phyloP scores from a whole-genome alignment of 805 yeast genomes.

The Saturnispora halmiae region DNA sequence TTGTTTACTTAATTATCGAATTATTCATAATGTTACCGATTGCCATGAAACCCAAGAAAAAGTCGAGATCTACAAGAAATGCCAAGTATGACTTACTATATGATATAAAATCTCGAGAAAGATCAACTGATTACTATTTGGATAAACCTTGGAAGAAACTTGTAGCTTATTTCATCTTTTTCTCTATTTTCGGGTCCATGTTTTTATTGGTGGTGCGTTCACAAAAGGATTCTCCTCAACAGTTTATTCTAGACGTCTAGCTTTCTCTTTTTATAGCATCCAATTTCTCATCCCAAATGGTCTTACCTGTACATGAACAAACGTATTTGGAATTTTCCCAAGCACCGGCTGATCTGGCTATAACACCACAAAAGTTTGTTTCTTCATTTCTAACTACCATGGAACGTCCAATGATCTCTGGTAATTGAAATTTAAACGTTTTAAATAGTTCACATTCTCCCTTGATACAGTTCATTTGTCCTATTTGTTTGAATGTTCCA shows the following conservation, averaged over 20 bases:
- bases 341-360: constrained; percentile 93
- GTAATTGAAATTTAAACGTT: constrained; percentile 38
- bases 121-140: neutral
- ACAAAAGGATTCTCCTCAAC: neutral
- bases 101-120: neutral
- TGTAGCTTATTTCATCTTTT: constrained; percentile 10
- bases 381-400: constrained; percentile 37
- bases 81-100: constrained; percentile 2
- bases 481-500: constrained; percentile 34
- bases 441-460: constrained; percentile 39
- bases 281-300: constrained; percentile 87
- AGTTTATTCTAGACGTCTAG: constrained; percentile 14
- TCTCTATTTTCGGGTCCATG: constrained; percentile 10
- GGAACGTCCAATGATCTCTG: constrained; percentile 65
- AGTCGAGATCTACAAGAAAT: constrained; percentile 2
- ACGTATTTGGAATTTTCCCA: constrained; percentile 95
- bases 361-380: constrained; percentile 56
- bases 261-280: constrained; percentile 61
- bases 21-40: constrained; percentile 1
- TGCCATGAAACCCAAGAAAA: constrained; percentile 4
- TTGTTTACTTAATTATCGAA: no score
- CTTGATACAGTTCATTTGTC: constrained; percentile 30
- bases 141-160: constrained; percentile 12
- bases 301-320: constrained; percentile 91
- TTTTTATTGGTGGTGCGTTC: constrained; percentile 10